Base-by-base conservation (phyloP, 2,329 filamentous ascomycete genomes). In the Talaromyces sp. region DNA sequence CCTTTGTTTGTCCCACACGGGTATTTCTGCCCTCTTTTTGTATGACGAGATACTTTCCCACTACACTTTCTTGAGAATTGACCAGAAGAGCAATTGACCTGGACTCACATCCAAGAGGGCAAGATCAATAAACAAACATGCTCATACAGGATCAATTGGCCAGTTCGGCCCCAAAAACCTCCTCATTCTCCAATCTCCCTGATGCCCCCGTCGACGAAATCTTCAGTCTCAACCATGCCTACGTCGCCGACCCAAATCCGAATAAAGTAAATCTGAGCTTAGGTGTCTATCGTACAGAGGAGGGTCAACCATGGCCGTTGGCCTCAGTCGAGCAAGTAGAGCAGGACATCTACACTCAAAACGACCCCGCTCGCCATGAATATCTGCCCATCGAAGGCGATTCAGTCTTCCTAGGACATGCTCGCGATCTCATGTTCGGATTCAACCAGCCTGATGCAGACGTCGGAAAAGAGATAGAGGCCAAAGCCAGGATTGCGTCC, bases 381-480 rank as follows among this genome's bases (percentile, higher is more conserved):
- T 99, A 98, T 81, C 91, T 93, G 62, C 92, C 93, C 63, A 98
- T 98, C 76, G 89, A 92, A 67, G 95, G 95, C 72, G 85, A 96
- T 66, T 80, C 87, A 60, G 83, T 87, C 65, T 96, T 98, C 81
- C 93, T 92, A 62, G 84, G 85, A 72, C 92, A 93, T 73, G 93
- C 93, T 25, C 90, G 91, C 72, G 91, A 95, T 81, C 84, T 98
- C 68, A 89, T 96, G 69, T 86, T 98, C 56, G 74, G 75, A 40
- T 76, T 77, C 44, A 69, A 74, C 37, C 28, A 37, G 3, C 5
- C 58, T 90, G 92, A 88, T 67, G 83, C 80, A 70, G 69, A 65
- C n/a, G 61, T 69, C 31, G 66, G 72, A 16, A 28, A 50, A 46
- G 52, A 61, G 31, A 68, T 69, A 33, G 67, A 69, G 60, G 69